phyloP scores from a whole-genome alignment of 441 rosid species.

The Macaranga tanarius region DNA sequence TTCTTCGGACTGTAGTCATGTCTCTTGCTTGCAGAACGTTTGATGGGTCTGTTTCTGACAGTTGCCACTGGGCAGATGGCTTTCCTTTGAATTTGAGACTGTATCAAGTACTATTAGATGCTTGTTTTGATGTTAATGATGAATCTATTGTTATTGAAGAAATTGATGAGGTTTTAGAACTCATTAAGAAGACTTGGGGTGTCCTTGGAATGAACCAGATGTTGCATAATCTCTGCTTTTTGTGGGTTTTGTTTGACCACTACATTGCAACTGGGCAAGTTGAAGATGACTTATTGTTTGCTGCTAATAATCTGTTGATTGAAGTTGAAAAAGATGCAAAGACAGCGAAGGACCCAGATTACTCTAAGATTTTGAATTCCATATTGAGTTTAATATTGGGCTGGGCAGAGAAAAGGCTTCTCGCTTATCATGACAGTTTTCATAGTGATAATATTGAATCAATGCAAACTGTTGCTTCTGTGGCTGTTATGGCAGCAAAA shows the following conservation, averaged over 20 bases:
- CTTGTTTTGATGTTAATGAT: constrained; percentile 78
- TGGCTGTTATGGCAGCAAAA: constrained; percentile 81
- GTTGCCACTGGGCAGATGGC: constrained; percentile 98
- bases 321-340: constrained; percentile 96
- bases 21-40: constrained; percentile 77
- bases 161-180: constrained; percentile 90
- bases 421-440: constrained; percentile 82
- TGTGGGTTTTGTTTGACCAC: constrained; percentile 85
- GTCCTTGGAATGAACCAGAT: constrained; percentile 84
- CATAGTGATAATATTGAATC: constrained; percentile 63
- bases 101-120: constrained; percentile 76
- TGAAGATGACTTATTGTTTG: constrained; percentile 77
- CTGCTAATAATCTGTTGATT: constrained; percentile 64
- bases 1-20: constrained; percentile 74
- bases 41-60: constrained; percentile 71
- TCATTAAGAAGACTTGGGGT: constrained; percentile 88
- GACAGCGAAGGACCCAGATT: constrained; percentile 77
- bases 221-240: constrained; percentile 80
- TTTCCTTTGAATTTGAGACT: constrained; percentile 80
- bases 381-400: constrained; percentile 71
- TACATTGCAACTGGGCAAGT: constrained; percentile 78
- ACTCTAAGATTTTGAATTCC: constrained; percentile 74
- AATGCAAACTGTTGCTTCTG: constrained; percentile 78
- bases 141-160: constrained; percentile 77
- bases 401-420: constrained; percentile 95